Evolutionary conservation across 1,139 yeast species (phyloP).

Genomic region (Pichia sp.): DNA sequence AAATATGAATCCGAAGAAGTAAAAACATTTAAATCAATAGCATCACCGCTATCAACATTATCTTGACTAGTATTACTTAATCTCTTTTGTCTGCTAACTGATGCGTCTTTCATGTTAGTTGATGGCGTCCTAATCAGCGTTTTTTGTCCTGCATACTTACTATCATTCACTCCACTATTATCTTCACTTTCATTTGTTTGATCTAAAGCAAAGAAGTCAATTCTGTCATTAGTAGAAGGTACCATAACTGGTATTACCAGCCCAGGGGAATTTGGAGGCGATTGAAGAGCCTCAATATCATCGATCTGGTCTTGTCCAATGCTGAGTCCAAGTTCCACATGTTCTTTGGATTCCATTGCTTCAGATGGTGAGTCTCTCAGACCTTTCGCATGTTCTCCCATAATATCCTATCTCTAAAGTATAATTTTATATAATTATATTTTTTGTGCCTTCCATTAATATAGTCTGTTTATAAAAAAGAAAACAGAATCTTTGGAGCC

Average conservation of each 20-base stretch:
- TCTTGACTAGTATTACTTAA: neutral
- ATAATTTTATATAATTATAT: too few species aligned
- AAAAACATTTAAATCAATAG: constrained; percentile 8
- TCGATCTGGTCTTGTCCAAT: constrained; percentile 12
- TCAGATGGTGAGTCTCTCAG: too few species aligned
- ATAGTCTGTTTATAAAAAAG: too few species aligned
- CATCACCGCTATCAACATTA: constrained; percentile 3
- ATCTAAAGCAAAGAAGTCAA: constrained; percentile 33
- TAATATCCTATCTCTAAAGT: too few species aligned
- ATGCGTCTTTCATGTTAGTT: neutral
- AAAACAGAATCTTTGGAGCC: too few species aligned
- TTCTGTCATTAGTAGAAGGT: constrained; percentile 28
- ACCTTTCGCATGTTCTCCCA: too few species aligned
- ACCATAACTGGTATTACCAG: constrained; percentile 24
- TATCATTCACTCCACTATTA: neutral
- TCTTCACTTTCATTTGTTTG: neutral
- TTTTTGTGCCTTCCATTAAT: too few species aligned
- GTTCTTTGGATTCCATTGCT: too few species aligned
- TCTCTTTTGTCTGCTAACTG: neutral
- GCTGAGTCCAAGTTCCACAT: constrained; percentile 6
- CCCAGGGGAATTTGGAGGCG: constrained; percentile 32
- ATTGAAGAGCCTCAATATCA: constrained; percentile 14
- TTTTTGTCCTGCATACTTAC: neutral
- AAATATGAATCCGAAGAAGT: constrained; percentile 28
- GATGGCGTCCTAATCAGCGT: neutral